Base-by-base conservation (phyloP, 2,329 filamentous ascomycete species). In the Colletotrichum karsti region DNA sequence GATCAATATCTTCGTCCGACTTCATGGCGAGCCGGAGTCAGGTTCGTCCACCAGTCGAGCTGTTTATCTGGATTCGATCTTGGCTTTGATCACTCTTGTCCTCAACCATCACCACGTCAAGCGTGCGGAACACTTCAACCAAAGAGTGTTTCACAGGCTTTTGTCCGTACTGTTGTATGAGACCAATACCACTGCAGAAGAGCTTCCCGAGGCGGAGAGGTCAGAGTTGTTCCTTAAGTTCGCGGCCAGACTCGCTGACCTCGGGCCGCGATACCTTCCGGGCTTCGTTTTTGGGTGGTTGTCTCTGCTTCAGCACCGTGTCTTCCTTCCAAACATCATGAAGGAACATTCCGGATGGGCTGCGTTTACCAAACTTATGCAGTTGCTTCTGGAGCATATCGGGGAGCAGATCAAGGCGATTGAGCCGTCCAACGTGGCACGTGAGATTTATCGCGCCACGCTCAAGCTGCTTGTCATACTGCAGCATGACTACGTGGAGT, bases 401-500 rank as follows among this genome's bases (percentile, higher is more conserved):
- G 92, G 93, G 30, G 91, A 95, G 72, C 88, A 96, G 69, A 84
- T 97, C 71, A 96, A 95, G 79, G 87, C 90, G 9, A 82, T 91
- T 28, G 90, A 90, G 65, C 86, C 94, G 15, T 85, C 90, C 4
- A 84, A 89, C 35, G 86, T 93, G 56, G 89, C 91, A 35, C 95
- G 93, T 77, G 93, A 95, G 61, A 89, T 97, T 69, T 98, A 97
- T 78, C 91, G 93, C 69, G 94, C 92, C 8, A 89, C 93, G 2
- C 83, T 97, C 53, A 94, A 97, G 75, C 88, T 98, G 67, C 82
- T 98, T 61, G 83, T 97, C 35, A 88, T 97, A 58, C 83, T 99
- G 59, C 93, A 97, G 73, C 96, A 98, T 76, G 96, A 99, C 78
- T 98, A 94, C 79, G 93, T 95, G 0, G 94, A 98, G 63, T 99